phyloP scores from a whole-genome alignment of 2,329 filamentous ascomycete species.

The Huntiella omanensis region DNA sequence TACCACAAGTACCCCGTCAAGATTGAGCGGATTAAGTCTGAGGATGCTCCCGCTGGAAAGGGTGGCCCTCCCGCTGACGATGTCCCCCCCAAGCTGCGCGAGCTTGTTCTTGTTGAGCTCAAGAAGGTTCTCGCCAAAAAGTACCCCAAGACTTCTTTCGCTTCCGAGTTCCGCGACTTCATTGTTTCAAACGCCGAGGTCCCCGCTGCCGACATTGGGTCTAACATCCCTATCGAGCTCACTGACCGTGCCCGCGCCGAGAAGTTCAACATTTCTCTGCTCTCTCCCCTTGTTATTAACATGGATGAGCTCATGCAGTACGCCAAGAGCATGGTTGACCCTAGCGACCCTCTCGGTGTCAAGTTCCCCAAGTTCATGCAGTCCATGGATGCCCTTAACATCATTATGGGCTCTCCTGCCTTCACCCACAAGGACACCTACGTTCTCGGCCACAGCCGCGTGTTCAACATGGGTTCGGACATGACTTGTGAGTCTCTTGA shows the following conservation, averaged over 20 bases:
- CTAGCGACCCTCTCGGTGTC: slow-evolving; percentile 14
- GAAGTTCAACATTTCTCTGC: slow-evolving; percentile 25
- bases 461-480: slow-evolving; percentile 22
- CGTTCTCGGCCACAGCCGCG: slow-evolving; percentile 28
- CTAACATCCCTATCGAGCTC: slow-evolving; percentile 4
- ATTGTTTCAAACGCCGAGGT: slow-evolving; percentile 16
- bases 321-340: slow-evolving; percentile 24
- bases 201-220: background rate
- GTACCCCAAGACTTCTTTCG: slow-evolving; percentile 18
- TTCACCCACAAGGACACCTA: slow-evolving; percentile 20
- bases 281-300: slow-evolving; percentile 16
- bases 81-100: slow-evolving; percentile 25
- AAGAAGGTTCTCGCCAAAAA: slow-evolving; percentile 19
- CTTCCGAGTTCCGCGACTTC: slow-evolving; percentile 33
- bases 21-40: slow-evolving; percentile 7
- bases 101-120: slow-evolving; percentile 22
- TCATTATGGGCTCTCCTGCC: slow-evolving; percentile 29
- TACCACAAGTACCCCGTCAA: slow-evolving; percentile 28
- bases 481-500: slow-evolving; percentile 9
- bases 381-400: slow-evolving; percentile 30
- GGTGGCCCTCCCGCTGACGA: slow-evolving; percentile 13
- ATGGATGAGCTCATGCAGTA: slow-evolving; percentile 26
- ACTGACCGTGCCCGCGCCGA: slow-evolving; percentile 18
- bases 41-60: slow-evolving; percentile 2
- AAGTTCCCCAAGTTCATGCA: slow-evolving; percentile 30